Percentiles rank a stretch among this genome's conserved stretches.
These are phyloP conservation scores for Strobilomyces confusus DNA, from an alignment of 768 basidiomycete genomes.

Conservation along the genomic window DNA sequence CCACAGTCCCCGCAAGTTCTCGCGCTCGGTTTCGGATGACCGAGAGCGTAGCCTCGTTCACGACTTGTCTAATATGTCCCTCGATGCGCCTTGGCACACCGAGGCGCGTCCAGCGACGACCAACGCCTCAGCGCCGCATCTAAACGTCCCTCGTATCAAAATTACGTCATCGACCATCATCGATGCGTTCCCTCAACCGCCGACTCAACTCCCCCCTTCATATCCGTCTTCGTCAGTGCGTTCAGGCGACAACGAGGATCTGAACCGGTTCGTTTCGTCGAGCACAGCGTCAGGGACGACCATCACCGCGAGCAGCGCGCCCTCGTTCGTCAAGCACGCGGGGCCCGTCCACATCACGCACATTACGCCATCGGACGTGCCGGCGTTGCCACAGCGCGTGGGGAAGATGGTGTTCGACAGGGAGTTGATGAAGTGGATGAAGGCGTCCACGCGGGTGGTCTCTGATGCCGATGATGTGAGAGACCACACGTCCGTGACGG, in stretches of 20 bases:
- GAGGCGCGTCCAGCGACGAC: constrained; percentile 17
- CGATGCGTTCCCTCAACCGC: constrained; percentile 30
- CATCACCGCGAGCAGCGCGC: constrained; percentile 64
- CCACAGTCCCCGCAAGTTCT: constrained; percentile 42
- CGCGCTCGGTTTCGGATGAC: constrained; percentile 40
- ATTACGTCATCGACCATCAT: constrained; percentile 28
- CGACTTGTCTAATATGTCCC: constrained; percentile 42
- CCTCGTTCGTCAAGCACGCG: constrained; percentile 81
- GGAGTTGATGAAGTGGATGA: constrained; percentile 82
- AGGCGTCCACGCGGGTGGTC: constrained; percentile 42
- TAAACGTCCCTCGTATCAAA: constrained; percentile 25
- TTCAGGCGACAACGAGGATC: constrained; percentile 57
- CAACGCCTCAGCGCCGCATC: not conserved
- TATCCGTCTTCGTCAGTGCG: constrained; percentile 53
- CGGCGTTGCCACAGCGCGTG: constrained; percentile 67
- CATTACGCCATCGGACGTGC: constrained; percentile 79
- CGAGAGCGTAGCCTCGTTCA: constrained; percentile 38
- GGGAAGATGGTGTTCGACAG: constrained; percentile 89
- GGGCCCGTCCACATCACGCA: constrained; percentile 76
- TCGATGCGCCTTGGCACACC: constrained; percentile 35
- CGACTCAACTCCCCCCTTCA: constrained; percentile 29
- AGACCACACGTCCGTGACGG: constrained; percentile 29
- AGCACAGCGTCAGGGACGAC: constrained; percentile 79
- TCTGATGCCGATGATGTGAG: constrained; percentile 28
- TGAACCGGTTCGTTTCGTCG: constrained; percentile 87